These are phyloP conservation scores for Leccinellum rugosiceps DNA, from an alignment of 768 basidiomycete genomes.

Conservation along the genomic window DNA sequence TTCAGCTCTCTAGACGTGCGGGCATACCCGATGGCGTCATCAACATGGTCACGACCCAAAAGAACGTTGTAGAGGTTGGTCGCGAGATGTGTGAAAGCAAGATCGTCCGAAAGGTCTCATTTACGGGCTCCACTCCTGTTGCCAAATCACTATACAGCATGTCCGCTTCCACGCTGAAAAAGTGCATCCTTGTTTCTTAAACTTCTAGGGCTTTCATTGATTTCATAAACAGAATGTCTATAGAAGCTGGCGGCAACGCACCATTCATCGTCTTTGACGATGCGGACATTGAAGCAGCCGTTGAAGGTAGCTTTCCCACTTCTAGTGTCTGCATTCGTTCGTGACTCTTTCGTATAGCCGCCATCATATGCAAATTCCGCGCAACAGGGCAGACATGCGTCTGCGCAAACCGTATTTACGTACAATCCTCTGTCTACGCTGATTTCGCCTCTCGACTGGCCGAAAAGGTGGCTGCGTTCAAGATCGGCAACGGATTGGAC, in stretches of 20 bases:
- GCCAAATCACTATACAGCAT: conserved; percentile 73
- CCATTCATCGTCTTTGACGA: conserved; percentile 98
- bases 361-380: conserved; percentile 78
- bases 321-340: not conserved
- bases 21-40: conserved; percentile 94
- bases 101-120: conserved; percentile 82
- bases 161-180: conserved; percentile 77
- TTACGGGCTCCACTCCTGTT: conserved; percentile 85
- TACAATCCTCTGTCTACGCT: conserved; percentile 88
- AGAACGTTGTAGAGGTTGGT: conserved; percentile 83
- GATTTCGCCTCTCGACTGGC: conserved; percentile 88
- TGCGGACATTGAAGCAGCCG: conserved; percentile 89
- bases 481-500: conserved; percentile 85
- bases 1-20: conserved; percentile 78
- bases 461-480: conserved; percentile 78
- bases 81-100: conserved; percentile 92
- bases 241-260: conserved; percentile 93
- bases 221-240: conserved; percentile 45
- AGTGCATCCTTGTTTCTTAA: conserved; percentile 42
- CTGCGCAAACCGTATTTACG: conserved; percentile 89
- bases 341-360: conserved; percentile 41
- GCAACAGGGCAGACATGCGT: conserved; percentile 80
- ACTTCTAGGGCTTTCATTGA: not conserved
- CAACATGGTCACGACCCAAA: conserved; percentile 88
- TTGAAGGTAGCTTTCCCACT: conserved; percentile 52